These are phyloP conservation scores for Bothriochloa decipiens DNA, from an alignment of 176 grass and related monocot species.

Conservation along the genomic window DNA sequence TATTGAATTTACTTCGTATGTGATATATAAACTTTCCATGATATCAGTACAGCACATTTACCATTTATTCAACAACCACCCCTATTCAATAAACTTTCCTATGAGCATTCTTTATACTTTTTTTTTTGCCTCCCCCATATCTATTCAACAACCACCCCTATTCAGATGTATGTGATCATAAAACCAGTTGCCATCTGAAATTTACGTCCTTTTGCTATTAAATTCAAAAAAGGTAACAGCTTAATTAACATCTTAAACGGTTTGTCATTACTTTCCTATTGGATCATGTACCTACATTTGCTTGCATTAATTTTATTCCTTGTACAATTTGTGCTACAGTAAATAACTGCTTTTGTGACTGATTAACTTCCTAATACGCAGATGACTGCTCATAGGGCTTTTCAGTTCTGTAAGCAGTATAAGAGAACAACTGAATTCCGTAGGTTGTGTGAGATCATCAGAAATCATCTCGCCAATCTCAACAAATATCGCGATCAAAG, in stretches of 20 bases:
- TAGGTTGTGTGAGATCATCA: constrained; percentile 94
- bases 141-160: neutral
- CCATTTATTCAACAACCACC: no score
- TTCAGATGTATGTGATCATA: neutral
- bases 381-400: constrained; percentile 95
- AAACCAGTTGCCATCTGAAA: neutral
- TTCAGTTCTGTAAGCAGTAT: constrained; percentile 98
- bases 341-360: constrained; percentile 24
- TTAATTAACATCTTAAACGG: neutral
- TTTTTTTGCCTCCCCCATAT: neutral
- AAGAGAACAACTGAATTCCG: constrained; percentile 95
- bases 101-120: neutral
- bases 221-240: neutral
- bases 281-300: neutral
- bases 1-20: constrained; percentile 23
- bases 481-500: constrained; percentile 96
- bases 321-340: neutral
- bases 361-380: constrained; percentile 40
- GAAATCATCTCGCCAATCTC: constrained; percentile 91
- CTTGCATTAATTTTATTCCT: neutral
- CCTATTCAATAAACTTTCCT: no score
- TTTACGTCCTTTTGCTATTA: neutral
- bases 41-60: neutral
- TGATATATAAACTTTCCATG: neutral
- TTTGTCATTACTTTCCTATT: neutral